Evolutionary conservation across 108 stramenopile species (phyloP).

Genomic region (Fragilaria crotonensis): DNA sequence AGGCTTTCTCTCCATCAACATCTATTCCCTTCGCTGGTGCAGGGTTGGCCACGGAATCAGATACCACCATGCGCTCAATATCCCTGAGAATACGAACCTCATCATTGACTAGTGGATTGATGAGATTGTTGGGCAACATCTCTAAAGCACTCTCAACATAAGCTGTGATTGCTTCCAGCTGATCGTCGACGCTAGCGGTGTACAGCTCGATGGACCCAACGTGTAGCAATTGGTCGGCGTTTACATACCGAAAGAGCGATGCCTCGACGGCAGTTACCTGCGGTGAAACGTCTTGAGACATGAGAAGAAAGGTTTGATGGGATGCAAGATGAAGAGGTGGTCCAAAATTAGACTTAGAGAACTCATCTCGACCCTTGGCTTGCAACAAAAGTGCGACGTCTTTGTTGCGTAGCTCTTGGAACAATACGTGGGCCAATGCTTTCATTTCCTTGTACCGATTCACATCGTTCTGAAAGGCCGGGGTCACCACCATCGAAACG

Average conservation of each 20-base stretch:
- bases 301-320: constrained; percentile 18
- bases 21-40: too few species aligned
- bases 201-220: background rate
- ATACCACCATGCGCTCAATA: too few species aligned
- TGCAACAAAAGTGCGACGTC: constrained; percentile 20
- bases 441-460: constrained; percentile 13
- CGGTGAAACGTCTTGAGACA: constrained; percentile 6
- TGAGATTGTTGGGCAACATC: background rate
- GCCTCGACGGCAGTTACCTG: constrained; percentile 8
- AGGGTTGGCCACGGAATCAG: too few species aligned
- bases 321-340: constrained; percentile 3
- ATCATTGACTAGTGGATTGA: too few species aligned
- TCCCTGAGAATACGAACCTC: too few species aligned
- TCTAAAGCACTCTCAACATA: constrained; percentile 16
- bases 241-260: constrained; percentile 16
- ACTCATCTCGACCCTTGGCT: background rate
- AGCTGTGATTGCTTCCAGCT: background rate
- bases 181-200: background rate
- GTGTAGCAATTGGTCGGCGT: constrained; percentile 10
- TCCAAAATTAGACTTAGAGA: background rate
- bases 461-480: constrained; percentile 13
- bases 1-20: too few species aligned
- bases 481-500: constrained; percentile 15
- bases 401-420: constrained; percentile 5
- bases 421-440: constrained; percentile 9